Conservation (phyloP, 2,329 filamentous ascomycete genomes). For the Pseudonectria foliicola region DNA sequence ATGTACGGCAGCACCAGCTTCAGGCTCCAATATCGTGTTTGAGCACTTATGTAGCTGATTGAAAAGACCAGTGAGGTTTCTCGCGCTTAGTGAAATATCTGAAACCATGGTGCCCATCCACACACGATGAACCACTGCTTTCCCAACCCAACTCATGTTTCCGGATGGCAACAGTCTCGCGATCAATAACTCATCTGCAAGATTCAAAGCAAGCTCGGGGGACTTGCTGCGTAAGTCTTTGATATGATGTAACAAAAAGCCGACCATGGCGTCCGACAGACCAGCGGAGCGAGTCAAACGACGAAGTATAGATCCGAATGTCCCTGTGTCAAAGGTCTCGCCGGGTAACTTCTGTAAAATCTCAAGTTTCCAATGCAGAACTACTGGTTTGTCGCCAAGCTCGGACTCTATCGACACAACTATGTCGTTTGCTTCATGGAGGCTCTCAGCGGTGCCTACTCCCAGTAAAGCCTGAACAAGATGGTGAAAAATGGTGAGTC, state of each 20-base stretch:
- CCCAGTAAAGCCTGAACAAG: constrained; percentile 50
- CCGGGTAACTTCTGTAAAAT: constrained; percentile 44
- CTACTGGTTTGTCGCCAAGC: constrained; percentile 56
- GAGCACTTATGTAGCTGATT: constrained; percentile 32
- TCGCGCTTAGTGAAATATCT: constrained; percentile 20
- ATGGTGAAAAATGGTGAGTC: constrained; percentile 58
- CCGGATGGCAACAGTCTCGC: constrained; percentile 45
- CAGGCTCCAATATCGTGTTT: constrained; percentile 43
- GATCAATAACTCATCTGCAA: constrained; percentile 58
- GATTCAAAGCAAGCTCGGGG: constrained; percentile 38
- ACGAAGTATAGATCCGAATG: constrained; percentile 47
- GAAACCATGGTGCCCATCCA: constrained; percentile 52
- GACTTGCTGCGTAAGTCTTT: constrained; percentile 54
- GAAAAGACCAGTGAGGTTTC: constrained; percentile 19
- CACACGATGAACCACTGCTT: constrained; percentile 58
- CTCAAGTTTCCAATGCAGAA: constrained; percentile 63
- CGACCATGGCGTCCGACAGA: constrained; percentile 57
- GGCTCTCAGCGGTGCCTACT: constrained; percentile 34
- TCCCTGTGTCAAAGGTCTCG: constrained; percentile 40
- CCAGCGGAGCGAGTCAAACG: constrained; percentile 55
- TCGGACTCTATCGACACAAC: constrained; percentile 56
- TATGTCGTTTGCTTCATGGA: constrained; percentile 47
- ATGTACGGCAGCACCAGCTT: constrained; percentile 60
- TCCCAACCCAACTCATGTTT: constrained; percentile 58
- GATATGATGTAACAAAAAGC: constrained; percentile 59